Evolutionary conservation across 2,329 filamentous ascomycete genomes (phyloP).

Genomic region (Scedosporium dehoogii): DNA sequence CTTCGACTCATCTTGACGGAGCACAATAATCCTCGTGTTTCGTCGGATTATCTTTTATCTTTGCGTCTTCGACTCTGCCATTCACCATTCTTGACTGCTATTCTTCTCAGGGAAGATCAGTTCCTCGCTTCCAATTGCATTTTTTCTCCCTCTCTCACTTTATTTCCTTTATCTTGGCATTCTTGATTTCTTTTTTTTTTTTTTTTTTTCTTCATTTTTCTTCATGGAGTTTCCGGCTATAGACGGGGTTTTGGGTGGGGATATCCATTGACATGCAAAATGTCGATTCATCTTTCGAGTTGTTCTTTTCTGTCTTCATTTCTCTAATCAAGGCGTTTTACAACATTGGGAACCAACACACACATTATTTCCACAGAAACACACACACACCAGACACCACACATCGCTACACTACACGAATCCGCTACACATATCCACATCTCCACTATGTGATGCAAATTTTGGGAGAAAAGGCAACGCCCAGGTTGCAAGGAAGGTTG

Average conservation of each 20-base stretch:
- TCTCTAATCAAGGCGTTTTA: not conserved
- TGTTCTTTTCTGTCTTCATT: not conserved
- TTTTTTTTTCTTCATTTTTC: not conserved
- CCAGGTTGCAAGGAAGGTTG: not conserved
- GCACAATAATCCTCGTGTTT: not conserved
- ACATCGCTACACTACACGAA: too few species aligned
- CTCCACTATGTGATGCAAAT: not conserved
- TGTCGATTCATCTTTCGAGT: not conserved
- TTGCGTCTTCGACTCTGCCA: not conserved
- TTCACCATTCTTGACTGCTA: too few species aligned
- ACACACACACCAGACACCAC: too few species aligned
- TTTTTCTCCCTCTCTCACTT: not conserved
- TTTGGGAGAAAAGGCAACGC: not conserved
- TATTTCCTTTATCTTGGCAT: not conserved
- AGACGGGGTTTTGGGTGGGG: conserved; percentile 2
- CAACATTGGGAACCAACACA: not conserved
- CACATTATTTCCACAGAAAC: not conserved
- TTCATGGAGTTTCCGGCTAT: not conserved
- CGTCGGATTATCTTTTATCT: not conserved
- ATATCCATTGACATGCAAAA: conserved; percentile 1
- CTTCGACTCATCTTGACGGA: too few species aligned
- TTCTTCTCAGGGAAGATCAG: not conserved
- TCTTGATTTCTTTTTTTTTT: not conserved
- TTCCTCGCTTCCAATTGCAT: not conserved
- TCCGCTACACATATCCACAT: not conserved